A percentile compares a stretch with the other conserved stretches of the same genome.
Conservation (phyloP, 192 early-diverging fungal species). For the Dimargaris cristalligena region DNA sequence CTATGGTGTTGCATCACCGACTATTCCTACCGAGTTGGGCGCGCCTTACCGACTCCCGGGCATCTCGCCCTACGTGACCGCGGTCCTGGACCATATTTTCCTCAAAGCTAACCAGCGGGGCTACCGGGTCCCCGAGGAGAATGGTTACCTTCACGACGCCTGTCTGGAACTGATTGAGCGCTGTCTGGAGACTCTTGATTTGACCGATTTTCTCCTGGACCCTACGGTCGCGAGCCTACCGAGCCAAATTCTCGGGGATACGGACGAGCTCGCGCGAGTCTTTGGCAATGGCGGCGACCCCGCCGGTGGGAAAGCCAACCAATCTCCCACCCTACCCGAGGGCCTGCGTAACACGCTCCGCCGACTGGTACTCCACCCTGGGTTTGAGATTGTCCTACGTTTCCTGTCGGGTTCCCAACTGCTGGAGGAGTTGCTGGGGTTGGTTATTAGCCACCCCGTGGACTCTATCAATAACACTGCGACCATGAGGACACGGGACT, state of each 20-base stretch:
- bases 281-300: too few relatives aligned
- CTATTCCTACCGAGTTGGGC: constrained; percentile 49
- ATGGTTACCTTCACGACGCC: constrained; percentile 54
- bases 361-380: constrained; percentile 52
- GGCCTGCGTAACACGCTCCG: constrained; percentile 18
- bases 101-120: constrained; percentile 50
- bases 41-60: constrained; percentile 49
- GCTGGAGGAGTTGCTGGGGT: constrained; percentile 45
- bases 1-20: constrained; percentile 10
- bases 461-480: constrained; percentile 32
- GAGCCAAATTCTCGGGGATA: not conserved
- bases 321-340: not conserved
- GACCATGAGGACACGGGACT: too few relatives aligned
- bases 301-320: not conserved
- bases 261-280: too few relatives aligned
- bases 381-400: constrained; percentile 62
- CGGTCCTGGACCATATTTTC: constrained; percentile 74
- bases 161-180: constrained; percentile 69
- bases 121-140: constrained; percentile 48
- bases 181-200: constrained; percentile 58
- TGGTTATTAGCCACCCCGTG: constrained; percentile 37
- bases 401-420: constrained; percentile 63
- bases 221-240: constrained; percentile 1
- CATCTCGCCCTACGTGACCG: constrained; percentile 57
- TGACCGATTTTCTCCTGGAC: constrained; percentile 26